These are phyloP conservation scores for Ogataea allantospora DNA, from an alignment of 805 yeast species.

Conservation along the genomic window DNA sequence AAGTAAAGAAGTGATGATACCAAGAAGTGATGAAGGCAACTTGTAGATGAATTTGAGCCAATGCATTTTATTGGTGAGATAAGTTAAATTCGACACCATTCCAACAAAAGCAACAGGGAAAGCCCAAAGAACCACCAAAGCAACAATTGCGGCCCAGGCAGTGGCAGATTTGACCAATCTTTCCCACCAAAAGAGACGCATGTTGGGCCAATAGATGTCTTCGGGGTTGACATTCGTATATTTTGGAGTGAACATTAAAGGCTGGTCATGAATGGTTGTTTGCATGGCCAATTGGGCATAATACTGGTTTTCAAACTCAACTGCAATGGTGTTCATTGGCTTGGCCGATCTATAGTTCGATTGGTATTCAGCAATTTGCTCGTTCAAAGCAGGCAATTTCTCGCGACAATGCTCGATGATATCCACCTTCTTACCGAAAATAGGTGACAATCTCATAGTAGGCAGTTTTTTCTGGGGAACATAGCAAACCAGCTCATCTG, in stretches of 20 bases:
- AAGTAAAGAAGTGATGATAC: constrained; percentile 64
- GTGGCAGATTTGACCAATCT: constrained; percentile 50
- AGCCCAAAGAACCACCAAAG: constrained; percentile 66
- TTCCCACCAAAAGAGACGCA: constrained; percentile 83
- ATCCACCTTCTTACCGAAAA: constrained; percentile 61
- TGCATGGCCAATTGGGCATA: constrained; percentile 73
- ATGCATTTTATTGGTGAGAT: constrained; percentile 53
- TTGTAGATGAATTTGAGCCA: constrained; percentile 57
- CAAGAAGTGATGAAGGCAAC: constrained; percentile 53
- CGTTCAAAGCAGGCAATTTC: constrained; percentile 54
- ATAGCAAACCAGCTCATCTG: constrained; percentile 50
- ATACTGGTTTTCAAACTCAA: constrained; percentile 75
- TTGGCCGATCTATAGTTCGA: constrained; percentile 41
- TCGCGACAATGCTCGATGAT: constrained; percentile 57
- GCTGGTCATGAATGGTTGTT: constrained; percentile 60
- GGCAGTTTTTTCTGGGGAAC: constrained; percentile 72
- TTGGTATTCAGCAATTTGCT: constrained; percentile 57
- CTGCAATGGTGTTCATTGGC: constrained; percentile 79
- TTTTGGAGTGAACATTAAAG: constrained; percentile 60
- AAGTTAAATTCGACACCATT: constrained; percentile 64
- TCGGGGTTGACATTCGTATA: constrained; percentile 61
- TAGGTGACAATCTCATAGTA: constrained; percentile 39
- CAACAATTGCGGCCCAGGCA: constrained; percentile 53
- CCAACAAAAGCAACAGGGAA: constrained; percentile 80
- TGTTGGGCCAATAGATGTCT: constrained; percentile 67